Percentiles rank a stretch among this genome's conserved stretches.
phyloP scores from a whole-genome alignment of 2,329 filamentous ascomycete genomes.

The Neocucurbitaria cava region DNA sequence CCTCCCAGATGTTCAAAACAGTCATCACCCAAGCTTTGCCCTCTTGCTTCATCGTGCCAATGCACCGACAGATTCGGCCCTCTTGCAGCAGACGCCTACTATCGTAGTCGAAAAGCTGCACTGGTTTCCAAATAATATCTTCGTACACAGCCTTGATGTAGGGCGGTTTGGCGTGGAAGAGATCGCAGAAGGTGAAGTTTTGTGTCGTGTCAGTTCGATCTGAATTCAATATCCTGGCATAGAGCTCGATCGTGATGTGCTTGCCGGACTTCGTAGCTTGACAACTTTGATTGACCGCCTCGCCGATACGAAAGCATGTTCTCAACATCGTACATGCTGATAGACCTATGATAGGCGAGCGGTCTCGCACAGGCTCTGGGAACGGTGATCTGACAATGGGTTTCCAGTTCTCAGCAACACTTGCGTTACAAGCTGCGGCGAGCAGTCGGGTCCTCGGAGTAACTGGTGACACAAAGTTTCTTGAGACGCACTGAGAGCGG shows the following conservation, averaged over 20 bases:
- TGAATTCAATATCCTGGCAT: conserved; percentile 66
- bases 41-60: conserved; percentile 58
- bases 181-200: conserved; percentile 68
- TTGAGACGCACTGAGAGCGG: conserved; percentile 2
- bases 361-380: conserved; percentile 57
- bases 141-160: conserved; percentile 58
- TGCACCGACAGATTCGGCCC: conserved; percentile 55
- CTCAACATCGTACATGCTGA: conserved; percentile 58
- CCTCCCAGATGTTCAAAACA: conserved; percentile 60
- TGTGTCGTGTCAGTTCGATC: conserved; percentile 64
- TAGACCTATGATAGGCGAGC: conserved; percentile 62
- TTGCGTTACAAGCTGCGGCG: conserved; percentile 6
- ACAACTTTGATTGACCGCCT: conserved; percentile 62
- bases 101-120: conserved; percentile 56
- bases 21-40: conserved; percentile 53
- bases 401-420: conserved; percentile 20
- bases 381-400: conserved; percentile 62
- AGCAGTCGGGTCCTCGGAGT: conserved; percentile 25
- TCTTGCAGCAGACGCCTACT: conserved; percentile 53
- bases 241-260: conserved; percentile 65
- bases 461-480: conserved; percentile 34
- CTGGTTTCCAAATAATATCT: conserved; percentile 53
- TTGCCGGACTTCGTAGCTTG: conserved; percentile 57
- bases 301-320: conserved; percentile 69
- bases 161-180: conserved; percentile 66